Evolutionary conservation across 1,284 basidiomycete species (phyloP).

Genomic region (Anthracocystis panici-leucophaei): DNA sequence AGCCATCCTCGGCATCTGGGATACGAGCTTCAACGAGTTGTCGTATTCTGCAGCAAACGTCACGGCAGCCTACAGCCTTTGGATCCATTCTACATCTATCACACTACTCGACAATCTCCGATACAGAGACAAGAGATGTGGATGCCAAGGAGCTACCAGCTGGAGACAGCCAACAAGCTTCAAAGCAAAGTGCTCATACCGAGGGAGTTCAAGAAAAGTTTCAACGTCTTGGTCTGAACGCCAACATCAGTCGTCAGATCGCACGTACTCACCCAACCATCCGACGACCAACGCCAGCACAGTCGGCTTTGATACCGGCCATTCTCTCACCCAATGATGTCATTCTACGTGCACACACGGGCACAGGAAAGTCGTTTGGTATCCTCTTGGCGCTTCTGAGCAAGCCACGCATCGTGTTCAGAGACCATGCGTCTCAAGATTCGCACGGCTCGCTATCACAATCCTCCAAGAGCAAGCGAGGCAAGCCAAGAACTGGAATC

Average conservation of each 20-base stretch:
- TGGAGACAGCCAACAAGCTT: background rate
- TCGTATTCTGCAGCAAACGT: background rate
- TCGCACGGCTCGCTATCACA: background rate
- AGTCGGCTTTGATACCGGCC: constrained; percentile 58
- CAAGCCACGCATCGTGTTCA: constrained; percentile 64
- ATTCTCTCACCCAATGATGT: constrained; percentile 59
- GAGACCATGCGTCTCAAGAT: constrained; percentile 9
- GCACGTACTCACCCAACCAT: constrained; percentile 53
- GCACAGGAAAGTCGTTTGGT: constrained; percentile 66
- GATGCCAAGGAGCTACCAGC: background rate
- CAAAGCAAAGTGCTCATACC: background rate
- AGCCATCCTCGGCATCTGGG: no score
- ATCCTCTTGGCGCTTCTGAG: constrained; percentile 63
- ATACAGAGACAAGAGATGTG: background rate
- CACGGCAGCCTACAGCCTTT: background rate
- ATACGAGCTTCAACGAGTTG: background rate
- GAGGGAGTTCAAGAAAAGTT: constrained; percentile 39
- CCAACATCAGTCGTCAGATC: constrained; percentile 55
- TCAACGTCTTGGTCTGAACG: constrained; percentile 47
- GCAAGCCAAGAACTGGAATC: constrained; percentile 51
- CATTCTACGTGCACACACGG: constrained; percentile 65
- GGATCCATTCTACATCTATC: background rate
- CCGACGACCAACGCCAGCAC: constrained; percentile 58
- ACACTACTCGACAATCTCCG: constrained; percentile 4
- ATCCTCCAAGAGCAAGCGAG: constrained; percentile 12